Evolutionary conservation across 176 grass and related monocot genomes (phyloP), one percentile per base, ranked within the genome.

Genomic region (Aegilops tauschii): DNA sequence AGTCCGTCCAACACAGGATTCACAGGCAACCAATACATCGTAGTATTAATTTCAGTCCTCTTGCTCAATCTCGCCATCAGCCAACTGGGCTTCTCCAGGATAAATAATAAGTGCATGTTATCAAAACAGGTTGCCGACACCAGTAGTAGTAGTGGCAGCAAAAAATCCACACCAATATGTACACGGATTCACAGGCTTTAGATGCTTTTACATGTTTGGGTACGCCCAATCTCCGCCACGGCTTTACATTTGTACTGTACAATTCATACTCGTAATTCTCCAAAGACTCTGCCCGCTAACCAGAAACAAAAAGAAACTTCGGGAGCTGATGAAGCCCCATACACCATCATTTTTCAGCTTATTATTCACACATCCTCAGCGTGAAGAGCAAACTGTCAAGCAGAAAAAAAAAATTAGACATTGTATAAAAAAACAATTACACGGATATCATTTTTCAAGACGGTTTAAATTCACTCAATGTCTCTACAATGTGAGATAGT

Each of bases 361-460:
- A 37, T 78, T 85, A 85, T 78, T 85, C 73, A 58, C 62, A 77
- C 31, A 78, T 78, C 73, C 83, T 52, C 83, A 6, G 36, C 73
- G 27, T 66, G 42, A 17, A 28, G 72, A 77, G 83, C 83, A 77
- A 67, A 56, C 83, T 85, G 62, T 16, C 21, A 78, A 56, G n/a
- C 31, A 67, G 21, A 77, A 77, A 78, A 13, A 58, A 78, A 66
- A 39, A 16, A 58, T 58, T 58, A 58, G 61, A 77, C 50, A 78
- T 73, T 85, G 73, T 10, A 37, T 5, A 31, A 54, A 14, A 77
- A 85, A 69, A 9, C 42, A 84, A 29, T 65, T 35, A 34, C 14
- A 13, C 13, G 6, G 5, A 36, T 6, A 25, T 73, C 66, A 35
- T 12, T 6, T 37, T 84, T 35, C 9, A 6, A 18, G 36, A 32